Base-by-base conservation (phyloP, 257 asterid genomes). In the Jaltomata sinuosa region DNA sequence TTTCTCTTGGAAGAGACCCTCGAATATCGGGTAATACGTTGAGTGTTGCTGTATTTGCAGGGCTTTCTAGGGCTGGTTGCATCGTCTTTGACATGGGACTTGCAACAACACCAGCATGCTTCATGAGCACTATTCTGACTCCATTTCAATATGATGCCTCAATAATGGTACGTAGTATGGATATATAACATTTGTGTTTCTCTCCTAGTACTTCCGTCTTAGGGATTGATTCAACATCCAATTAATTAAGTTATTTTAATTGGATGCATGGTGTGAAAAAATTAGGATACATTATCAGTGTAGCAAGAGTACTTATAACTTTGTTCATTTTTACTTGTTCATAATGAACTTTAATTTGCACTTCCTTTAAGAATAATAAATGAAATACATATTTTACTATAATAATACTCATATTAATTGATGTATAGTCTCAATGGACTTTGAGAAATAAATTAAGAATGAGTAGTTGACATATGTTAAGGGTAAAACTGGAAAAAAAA, bases 91-190 rank as follows among this genome's bases (percentile, higher is more conserved):
- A 95, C 62, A 95, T 95, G 97, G 98, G 99, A 64, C 97, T 95
- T 53, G 99, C 97, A 0, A 95, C 99, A 22, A 95, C 99, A 74
- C 99, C 99, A 61, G 98, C 98, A 40, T 95, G 99, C 84, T 95
- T 95, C 89, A 94, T 95, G 98, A 95, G 99, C 65, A 94, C 97
- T n/a, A n/a, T 94, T 85, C 84, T 95, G 72, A 90, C 91, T 52
- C 92, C 96, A 2, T 94, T 92, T 86, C 11, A 32, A 25, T 94
- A 90, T 42, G 91, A 96, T 86, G 99, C 98, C 84, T 96, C 99
- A 21, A 92, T 94, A 5, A 95, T 95, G 99, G 99, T 94, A 89
- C 25, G 10, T 38, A 38, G 9, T 9, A 12, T 11, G 36, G 69
- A 27, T 11, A 18, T 53, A 16, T 53, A 10, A 21, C 38, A 61